A percentile compares a stretch with the other conserved stretches of the same genome.
phyloP scores from a whole-genome alignment of 164 flowering plant genomes.

The Magnolia kwangsiensis region DNA sequence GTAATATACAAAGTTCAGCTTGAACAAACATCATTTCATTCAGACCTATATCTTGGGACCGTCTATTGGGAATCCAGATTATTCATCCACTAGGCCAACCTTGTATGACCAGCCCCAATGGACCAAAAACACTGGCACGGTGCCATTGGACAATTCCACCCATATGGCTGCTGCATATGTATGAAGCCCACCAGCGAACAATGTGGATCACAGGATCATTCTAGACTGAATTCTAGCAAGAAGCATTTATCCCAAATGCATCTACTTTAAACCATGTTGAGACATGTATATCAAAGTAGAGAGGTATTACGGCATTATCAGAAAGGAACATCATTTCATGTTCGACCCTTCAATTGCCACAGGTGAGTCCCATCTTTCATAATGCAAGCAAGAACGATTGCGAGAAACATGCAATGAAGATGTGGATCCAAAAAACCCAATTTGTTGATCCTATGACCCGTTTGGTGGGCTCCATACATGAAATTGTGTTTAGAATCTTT shows the following conservation, averaged over 20 bases:
- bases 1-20: background rate
- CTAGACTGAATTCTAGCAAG: background rate
- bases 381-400: too few relatives aligned
- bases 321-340: too few relatives aligned
- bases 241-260: background rate
- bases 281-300: too few relatives aligned
- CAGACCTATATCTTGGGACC: background rate
- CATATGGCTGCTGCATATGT: background rate
- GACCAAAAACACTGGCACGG: background rate
- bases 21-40: background rate
- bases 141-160: background rate
- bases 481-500: too few relatives aligned
- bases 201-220: background rate
- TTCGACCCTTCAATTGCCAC: too few relatives aligned
- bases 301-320: too few relatives aligned
- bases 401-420: too few relatives aligned
- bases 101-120: background rate
- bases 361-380: too few relatives aligned
- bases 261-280: too few relatives aligned
- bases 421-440: too few relatives aligned
- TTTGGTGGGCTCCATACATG: too few relatives aligned
- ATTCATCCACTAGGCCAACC: background rate
- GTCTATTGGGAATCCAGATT: background rate
- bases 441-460: too few relatives aligned
- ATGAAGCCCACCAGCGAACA: background rate